phyloP scores from a whole-genome alignment of 441 rosid genomes.

The Viola pubescens region DNA sequence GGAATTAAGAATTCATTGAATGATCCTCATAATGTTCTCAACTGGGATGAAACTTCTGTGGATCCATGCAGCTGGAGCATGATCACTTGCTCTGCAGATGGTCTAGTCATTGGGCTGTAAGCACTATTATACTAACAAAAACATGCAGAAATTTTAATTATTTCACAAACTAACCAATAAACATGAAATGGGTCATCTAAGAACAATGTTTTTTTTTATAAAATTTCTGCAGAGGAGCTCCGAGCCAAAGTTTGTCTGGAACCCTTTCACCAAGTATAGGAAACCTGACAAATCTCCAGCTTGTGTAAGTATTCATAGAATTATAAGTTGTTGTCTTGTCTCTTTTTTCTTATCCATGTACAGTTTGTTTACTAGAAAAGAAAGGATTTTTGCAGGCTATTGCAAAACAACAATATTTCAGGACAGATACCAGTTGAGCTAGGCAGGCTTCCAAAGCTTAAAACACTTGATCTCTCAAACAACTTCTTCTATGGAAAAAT shows the following conservation, averaged over 20 bases:
- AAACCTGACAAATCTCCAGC: constrained; percentile 83
- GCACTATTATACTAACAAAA: constrained; percentile 15
- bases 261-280: constrained; percentile 71
- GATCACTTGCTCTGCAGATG: constrained; percentile 73
- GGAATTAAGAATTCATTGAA: constrained; percentile 44
- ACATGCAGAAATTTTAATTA: background rate
- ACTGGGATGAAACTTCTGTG: constrained; percentile 85
- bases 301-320: constrained; percentile 47
- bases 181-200: background rate
- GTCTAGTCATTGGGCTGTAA: constrained; percentile 75
- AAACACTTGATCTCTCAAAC: constrained; percentile 82
- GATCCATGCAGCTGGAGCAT: constrained; percentile 98
- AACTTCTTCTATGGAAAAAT: constrained; percentile 61
- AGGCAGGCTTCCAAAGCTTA: constrained; percentile 68
- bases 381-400: constrained; percentile 40
- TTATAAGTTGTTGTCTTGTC: background rate
- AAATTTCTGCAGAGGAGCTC: constrained; percentile 60
- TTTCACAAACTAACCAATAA: background rate
- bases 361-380: constrained; percentile 5
- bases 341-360: background rate
- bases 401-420: constrained; percentile 79
- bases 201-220: background rate
- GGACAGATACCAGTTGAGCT: constrained; percentile 71
- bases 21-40: constrained; percentile 79
- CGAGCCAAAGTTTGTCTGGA: constrained; percentile 87